Evolutionary conservation across 371 early-diverging fungal genomes (phyloP), one percentile per base, ranked within the genome.

Genomic region (Blastocladiella emersonii): DNA sequence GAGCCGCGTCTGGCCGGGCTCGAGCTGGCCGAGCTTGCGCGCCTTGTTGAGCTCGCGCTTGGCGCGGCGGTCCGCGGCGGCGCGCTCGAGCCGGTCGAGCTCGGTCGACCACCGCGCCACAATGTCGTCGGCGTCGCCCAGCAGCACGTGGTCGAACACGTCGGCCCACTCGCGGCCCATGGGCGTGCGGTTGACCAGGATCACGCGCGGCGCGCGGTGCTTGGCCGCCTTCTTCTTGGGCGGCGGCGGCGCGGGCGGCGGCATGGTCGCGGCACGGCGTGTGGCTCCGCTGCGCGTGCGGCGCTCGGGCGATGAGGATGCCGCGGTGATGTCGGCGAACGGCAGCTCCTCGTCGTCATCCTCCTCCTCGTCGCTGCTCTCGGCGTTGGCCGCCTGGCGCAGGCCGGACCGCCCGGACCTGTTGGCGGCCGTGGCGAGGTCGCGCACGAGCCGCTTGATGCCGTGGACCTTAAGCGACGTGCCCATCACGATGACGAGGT

Each of bases 391-490:
- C n/a, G n/a, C n/a, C n/a, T n/a, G n/a, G n/a, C n/a, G n/a, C n/a
- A n/a, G n/a, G n/a, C n/a, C n/a, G n/a, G n/a, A n/a, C n/a, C n/a
- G n/a, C n/a, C n/a, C n/a, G n/a, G n/a, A n/a, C n/a, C n/a, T n/a
- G n/a, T n/a, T n/a, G n/a, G 56, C 71, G 17, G 80, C 77, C 61
- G 79, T 82, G 19, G 96, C 92, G 21, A 94, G 81, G 45, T 89
- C 84, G 69, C 89, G 89, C 41, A 98, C 88, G 44, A 99, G 80
- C 69, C 82, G 76, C 62, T 91, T 90, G 45, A 98, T 82, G 0
- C 98, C 99, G 67, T 87, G 84, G 30, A 98, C 92, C 70, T 93
- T 93, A 27, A 99, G 82, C 12, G 92, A 90, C 21, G 99, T 99
- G 34, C 99, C 99, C 83, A 99, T 92, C 30, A 99, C 92, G 62